These are phyloP conservation scores for Nigrograna mackinnonii DNA, from an alignment of 2,329 filamentous ascomycete species.

Conservation along the genomic window DNA sequence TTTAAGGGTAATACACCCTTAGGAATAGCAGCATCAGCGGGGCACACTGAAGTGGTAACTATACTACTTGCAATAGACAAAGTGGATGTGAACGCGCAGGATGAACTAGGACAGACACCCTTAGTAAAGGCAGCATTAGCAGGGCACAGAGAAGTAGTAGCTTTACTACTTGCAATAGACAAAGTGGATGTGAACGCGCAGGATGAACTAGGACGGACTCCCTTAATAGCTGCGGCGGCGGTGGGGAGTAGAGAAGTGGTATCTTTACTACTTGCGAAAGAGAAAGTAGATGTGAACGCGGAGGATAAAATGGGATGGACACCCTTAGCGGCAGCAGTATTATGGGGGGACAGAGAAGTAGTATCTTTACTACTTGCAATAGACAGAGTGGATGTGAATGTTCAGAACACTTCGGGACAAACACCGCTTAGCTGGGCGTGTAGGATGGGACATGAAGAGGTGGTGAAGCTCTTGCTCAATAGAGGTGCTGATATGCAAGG, in stretches of 20 bases:
- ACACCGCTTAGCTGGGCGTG: neutral
- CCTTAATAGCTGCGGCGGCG: neutral
- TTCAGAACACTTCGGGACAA: neutral
- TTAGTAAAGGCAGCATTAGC: neutral
- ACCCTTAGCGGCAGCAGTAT: neutral
- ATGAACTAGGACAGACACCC: neutral
- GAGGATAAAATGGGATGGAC: neutral
- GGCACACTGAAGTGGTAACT: constrained; percentile 1
- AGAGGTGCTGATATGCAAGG: no score
- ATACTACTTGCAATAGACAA: neutral
- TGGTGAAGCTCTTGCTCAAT: neutral
- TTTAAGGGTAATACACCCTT: constrained; percentile 1
- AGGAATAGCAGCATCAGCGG: neutral
- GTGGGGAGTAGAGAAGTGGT: neutral
- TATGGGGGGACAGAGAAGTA: neutral
- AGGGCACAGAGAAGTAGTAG: neutral
- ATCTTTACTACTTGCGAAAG: neutral
- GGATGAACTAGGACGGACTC: neutral
- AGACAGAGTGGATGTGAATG: neutral
- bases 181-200: neutral
- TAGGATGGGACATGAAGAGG: neutral
- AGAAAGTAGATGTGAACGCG: no score
- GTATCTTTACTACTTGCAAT: neutral
- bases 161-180: neutral
- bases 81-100: constrained; percentile 1